Conservation (phyloP, 768 basidiomycete species). For the Candolleomyces aberdarensis region DNA sequence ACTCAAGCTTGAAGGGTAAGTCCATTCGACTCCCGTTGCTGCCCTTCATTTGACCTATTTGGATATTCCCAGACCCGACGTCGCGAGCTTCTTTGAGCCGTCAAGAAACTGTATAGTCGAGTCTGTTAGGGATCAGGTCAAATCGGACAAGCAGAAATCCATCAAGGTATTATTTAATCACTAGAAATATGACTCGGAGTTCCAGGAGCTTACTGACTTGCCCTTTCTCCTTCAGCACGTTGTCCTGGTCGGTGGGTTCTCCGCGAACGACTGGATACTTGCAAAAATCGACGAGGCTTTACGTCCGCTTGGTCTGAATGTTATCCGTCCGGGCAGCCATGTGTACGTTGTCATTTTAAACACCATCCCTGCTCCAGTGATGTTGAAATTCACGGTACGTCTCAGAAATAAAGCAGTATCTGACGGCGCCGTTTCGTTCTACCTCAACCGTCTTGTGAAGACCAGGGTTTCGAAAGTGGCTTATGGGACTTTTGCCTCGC, state of each 20-base stretch:
- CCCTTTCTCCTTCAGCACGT: slow-evolving; percentile 24
- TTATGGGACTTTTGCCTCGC: neutral
- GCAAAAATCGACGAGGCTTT: slow-evolving; percentile 38
- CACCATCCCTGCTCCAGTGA: neutral
- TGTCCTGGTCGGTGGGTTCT: slow-evolving; percentile 57
- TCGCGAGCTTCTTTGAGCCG: too few relatives aligned
- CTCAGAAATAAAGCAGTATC: slow-evolving; percentile 17
- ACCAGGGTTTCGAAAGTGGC: neutral
- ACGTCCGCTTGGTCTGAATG: slow-evolving; percentile 31
- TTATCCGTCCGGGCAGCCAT: slow-evolving; percentile 51
- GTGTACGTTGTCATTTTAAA: slow-evolving; percentile 35
- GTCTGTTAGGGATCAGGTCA: too few relatives aligned
- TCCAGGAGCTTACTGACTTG: too few relatives aligned
- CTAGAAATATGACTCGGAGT: too few relatives aligned
- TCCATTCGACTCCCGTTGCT: too few relatives aligned
- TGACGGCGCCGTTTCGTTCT: neutral
- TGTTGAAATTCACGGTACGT: neutral
- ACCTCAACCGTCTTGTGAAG: neutral
- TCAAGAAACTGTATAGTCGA: too few relatives aligned
- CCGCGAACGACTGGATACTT: slow-evolving; percentile 53
- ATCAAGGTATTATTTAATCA: too few relatives aligned
- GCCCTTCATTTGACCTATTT: too few relatives aligned
- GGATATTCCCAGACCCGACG: too few relatives aligned
- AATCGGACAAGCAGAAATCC: too few relatives aligned
- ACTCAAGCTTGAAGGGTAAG: slow-evolving; percentile 14